phyloP scores from a whole-genome alignment of 495 filamentous ascomycete genomes.

The Trichoderma asperelloides region DNA sequence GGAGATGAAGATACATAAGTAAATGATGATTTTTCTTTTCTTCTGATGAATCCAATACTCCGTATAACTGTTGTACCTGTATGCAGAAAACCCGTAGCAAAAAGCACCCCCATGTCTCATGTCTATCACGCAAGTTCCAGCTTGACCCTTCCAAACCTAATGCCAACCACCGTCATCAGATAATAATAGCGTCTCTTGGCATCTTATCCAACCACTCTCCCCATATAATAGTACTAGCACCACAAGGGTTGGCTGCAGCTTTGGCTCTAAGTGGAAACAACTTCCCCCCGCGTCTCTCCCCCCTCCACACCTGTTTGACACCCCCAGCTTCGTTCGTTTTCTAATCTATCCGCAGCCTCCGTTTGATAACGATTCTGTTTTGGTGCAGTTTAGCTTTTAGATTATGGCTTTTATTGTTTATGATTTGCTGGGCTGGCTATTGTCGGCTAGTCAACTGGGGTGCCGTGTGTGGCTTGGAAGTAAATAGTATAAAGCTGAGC shows the following conservation, averaged over 20 bases:
- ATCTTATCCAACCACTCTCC: neutral
- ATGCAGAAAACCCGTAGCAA: too few species aligned
- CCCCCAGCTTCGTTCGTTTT: neutral
- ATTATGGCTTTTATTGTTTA: neutral
- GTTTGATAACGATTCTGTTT: neutral
- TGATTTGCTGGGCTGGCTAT: neutral
- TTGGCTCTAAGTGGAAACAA: neutral
- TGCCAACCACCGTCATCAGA: neutral
- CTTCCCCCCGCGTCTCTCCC: neutral
- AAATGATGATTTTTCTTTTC: too few species aligned
- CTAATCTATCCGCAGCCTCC: neutral
- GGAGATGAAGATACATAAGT: too few species aligned
- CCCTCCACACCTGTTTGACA: neutral
- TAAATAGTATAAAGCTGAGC: neutral
- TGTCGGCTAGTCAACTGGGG: neutral
- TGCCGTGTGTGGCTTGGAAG: too few species aligned
- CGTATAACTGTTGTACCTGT: too few species aligned
- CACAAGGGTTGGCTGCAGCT: neutral
- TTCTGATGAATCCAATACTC: too few species aligned
- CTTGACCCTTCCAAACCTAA: neutral
- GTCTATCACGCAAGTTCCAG: too few species aligned
- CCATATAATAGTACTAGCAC: neutral
- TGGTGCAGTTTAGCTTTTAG: neutral
- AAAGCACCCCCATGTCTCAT: too few species aligned
- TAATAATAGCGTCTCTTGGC: neutral